Evolutionary conservation across 495 filamentous ascomycete genomes (phyloP).

Genomic region (Hypoxylon intermedium): DNA sequence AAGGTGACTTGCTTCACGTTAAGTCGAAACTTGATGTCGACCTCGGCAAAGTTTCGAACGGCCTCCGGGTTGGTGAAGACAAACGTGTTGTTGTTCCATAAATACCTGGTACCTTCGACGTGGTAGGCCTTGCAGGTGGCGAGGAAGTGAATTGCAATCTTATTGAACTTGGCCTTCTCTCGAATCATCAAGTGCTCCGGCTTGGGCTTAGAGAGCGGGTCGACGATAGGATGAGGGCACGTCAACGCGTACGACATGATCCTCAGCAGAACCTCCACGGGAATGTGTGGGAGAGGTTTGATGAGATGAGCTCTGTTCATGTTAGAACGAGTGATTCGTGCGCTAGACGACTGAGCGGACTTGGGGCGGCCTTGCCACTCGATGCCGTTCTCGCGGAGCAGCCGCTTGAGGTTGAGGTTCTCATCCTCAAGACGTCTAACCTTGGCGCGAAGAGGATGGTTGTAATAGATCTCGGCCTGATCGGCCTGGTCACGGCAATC

Average conservation of each 20-base stretch:
- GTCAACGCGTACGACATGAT: constrained; percentile 54
- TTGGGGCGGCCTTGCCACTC: constrained; percentile 43
- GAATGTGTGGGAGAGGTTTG: constrained; percentile 46
- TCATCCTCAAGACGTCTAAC: constrained; percentile 46
- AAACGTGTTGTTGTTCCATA: constrained; percentile 56
- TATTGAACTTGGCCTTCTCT: constrained; percentile 45
- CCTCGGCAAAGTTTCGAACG: constrained; percentile 48
- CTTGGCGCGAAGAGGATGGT: constrained; percentile 46
- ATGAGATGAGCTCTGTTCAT: constrained; percentile 1
- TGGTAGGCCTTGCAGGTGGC: constrained; percentile 53
- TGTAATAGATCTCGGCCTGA: constrained; percentile 49
- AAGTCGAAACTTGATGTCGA: constrained; percentile 43
- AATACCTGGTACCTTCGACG: constrained; percentile 47
- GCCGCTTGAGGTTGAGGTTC: constrained; percentile 47
- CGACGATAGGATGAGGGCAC: constrained; percentile 53
- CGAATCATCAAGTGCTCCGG: constrained; percentile 39
- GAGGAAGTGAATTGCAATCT: constrained; percentile 52
- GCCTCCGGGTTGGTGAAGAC: constrained; percentile 54
- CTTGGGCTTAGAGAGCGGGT: constrained; percentile 51
- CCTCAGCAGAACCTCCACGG: constrained; percentile 53
- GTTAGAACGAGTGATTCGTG: constrained; percentile 29
- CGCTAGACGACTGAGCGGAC: constrained; percentile 5
- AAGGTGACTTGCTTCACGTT: constrained; percentile 50
- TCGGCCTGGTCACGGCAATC: constrained; percentile 54
- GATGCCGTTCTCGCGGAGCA: constrained; percentile 50